Evolutionary conservation across 805 yeast species (phyloP).

Genomic region (Kluyveromyces starmeri): DNA sequence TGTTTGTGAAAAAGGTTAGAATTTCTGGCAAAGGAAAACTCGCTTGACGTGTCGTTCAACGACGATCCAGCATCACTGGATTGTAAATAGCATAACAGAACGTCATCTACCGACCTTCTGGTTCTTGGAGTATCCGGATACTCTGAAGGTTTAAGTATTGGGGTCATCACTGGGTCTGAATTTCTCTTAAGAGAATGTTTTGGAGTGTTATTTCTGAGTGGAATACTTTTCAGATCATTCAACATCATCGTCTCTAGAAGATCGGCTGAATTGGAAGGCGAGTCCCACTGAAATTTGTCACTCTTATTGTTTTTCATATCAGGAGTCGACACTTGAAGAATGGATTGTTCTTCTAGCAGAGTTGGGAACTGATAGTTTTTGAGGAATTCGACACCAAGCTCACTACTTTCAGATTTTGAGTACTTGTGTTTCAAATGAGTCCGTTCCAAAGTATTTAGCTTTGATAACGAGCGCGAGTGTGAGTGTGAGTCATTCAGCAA

Average conservation of each 20-base stretch:
- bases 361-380: conserved; percentile 26
- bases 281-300: conserved; percentile 11
- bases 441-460: conserved; percentile 14
- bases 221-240: not conserved
- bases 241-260: conserved; percentile 9
- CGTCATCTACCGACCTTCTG: conserved; percentile 24
- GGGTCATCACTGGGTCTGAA: conserved; percentile 20
- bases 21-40: conserved; percentile 8
- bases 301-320: conserved; percentile 5
- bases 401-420: conserved; percentile 13
- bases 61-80: conserved; percentile 20
- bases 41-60: conserved; percentile 7
- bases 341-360: conserved; percentile 17
- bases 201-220: not conserved
- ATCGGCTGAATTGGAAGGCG: conserved; percentile 7
- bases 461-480: conserved; percentile 9
- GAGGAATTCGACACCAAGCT: conserved; percentile 20
- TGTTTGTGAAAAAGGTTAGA: conserved; percentile 2
- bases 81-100: conserved; percentile 22
- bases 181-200: conserved; percentile 9
- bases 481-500: conserved; percentile 12
- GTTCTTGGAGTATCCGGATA: conserved; percentile 13
- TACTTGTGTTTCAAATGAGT: conserved; percentile 12
- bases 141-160: conserved; percentile 12
- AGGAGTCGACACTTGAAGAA: conserved; percentile 11